phyloP scores from a whole-genome alignment of 140 eudicot species.

The Bidens hawaiensis region DNA sequence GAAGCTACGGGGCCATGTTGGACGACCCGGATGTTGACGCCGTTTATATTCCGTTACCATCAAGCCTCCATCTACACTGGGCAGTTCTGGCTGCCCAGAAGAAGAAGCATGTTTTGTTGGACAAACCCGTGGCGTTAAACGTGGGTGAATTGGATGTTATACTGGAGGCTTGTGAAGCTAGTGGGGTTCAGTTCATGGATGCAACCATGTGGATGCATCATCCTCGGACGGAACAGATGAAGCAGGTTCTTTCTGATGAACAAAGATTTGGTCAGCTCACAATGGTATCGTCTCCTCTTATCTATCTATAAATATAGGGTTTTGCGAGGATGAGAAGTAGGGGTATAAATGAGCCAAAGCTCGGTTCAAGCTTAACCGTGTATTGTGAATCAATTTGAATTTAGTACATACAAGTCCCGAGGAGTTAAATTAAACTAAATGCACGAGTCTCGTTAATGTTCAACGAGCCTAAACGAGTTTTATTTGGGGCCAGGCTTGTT shows the following conservation, averaged over 20 bases:
- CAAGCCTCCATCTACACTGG: slow-evolving; percentile 62
- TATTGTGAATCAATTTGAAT: too few species aligned
- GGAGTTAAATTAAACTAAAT: too few species aligned
- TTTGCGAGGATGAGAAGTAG: too few species aligned
- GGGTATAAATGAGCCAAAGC: too few species aligned
- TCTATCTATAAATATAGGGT: too few species aligned
- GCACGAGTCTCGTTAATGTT: too few species aligned
- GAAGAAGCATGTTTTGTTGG: slow-evolving; percentile 61
- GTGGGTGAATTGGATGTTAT: slow-evolving; percentile 55
- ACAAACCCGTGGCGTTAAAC: slow-evolving; percentile 67
- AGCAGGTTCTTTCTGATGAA: slow-evolving; percentile 39
- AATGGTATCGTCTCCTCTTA: slow-evolving; percentile 43
- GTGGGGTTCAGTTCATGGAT: slow-evolving; percentile 82
- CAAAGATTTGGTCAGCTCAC: slow-evolving; percentile 51
- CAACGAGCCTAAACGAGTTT: too few species aligned
- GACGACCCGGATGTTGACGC: slow-evolving; percentile 78
- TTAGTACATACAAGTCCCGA: too few species aligned
- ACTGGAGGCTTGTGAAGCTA: slow-evolving; percentile 58
- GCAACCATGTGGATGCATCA: slow-evolving; percentile 91
- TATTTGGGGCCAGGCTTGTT: too few species aligned
- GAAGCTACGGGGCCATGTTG: slow-evolving; percentile 52
- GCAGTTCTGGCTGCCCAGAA: slow-evolving; percentile 62
- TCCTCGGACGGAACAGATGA: slow-evolving; percentile 58
- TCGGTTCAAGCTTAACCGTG: too few species aligned
- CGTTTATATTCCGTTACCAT: slow-evolving; percentile 65